Conservation (phyloP, 2,329 filamentous ascomycete species). For the Albophoma yamanashiensis region DNA sequence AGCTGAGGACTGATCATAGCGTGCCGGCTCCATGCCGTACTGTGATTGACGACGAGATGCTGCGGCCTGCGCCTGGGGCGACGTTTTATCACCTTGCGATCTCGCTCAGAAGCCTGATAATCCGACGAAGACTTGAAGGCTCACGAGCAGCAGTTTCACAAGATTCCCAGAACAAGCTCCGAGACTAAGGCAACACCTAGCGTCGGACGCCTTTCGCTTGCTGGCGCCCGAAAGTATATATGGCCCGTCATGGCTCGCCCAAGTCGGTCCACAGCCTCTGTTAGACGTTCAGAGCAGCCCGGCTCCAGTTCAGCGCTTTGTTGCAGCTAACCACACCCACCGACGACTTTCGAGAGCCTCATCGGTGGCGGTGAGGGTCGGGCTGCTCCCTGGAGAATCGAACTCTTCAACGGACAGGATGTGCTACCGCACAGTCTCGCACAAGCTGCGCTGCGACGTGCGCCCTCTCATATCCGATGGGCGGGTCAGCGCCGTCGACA, state of each 20-base stretch:
- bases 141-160: neutral
- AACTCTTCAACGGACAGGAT: slow-evolving; percentile 2
- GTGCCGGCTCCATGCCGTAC: neutral
- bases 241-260: neutral
- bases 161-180: neutral
- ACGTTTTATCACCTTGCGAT: neutral
- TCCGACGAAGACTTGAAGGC: neutral
- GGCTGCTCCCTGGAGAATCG: neutral
- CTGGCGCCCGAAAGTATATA: neutral
- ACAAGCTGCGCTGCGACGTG: slow-evolving; percentile 17
- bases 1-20: neutral
- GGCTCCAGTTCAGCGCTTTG: neutral
- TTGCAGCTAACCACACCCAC: neutral
- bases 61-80: neutral
- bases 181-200: neutral
- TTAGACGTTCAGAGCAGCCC: neutral
- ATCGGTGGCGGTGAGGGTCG: neutral
- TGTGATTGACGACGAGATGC: neutral
- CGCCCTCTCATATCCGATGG: slow-evolving; percentile 16
- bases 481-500: slow-evolving; percentile 9
- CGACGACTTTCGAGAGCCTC: neutral
- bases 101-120: neutral
- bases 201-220: too few species aligned
- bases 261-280: neutral
- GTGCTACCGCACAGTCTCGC: slow-evolving; percentile 14